phyloP scores from a whole-genome alignment of 2,329 filamentous ascomycete species.

The Talaromyces piceae region DNA sequence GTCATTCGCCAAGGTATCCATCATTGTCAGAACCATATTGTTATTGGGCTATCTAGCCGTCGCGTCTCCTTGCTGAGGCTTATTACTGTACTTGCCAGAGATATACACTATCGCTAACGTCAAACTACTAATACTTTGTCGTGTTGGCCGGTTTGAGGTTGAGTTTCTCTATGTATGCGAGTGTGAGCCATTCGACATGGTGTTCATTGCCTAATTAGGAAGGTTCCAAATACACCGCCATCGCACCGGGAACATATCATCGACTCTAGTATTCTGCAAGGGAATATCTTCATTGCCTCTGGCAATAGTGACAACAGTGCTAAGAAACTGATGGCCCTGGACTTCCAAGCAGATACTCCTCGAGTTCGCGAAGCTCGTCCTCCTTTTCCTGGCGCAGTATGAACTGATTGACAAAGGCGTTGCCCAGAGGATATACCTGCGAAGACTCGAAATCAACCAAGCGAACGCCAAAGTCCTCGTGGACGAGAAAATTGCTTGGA shows the following conservation, averaged over 20 bases:
- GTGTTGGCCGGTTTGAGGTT: too few species aligned
- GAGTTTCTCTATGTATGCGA: too few species aligned
- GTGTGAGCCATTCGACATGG: too few species aligned
- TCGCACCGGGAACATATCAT: background rate
- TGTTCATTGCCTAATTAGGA: background rate
- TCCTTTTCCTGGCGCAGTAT: background rate
- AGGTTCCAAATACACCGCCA: background rate
- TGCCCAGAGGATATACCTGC: background rate
- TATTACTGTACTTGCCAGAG: too few species aligned
- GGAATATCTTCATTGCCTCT: background rate
- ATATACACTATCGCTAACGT: too few species aligned
- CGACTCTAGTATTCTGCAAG: background rate
- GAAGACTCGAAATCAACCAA: conserved; percentile 2
- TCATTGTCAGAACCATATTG: too few species aligned
- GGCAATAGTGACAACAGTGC: too few species aligned
- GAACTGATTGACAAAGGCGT: background rate
- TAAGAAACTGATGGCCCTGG: background rate
- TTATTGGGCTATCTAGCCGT: background rate
- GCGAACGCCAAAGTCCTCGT: background rate
- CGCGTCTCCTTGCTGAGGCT: background rate
- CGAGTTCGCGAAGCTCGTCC: background rate
- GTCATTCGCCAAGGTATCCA: too few species aligned
- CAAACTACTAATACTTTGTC: too few species aligned
- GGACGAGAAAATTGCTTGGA: conserved; percentile 31
- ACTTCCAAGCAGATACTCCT: background rate